Evolutionary conservation across 768 basidiomycete genomes (phyloP).

Genomic region (Calocybe cyanea): DNA sequence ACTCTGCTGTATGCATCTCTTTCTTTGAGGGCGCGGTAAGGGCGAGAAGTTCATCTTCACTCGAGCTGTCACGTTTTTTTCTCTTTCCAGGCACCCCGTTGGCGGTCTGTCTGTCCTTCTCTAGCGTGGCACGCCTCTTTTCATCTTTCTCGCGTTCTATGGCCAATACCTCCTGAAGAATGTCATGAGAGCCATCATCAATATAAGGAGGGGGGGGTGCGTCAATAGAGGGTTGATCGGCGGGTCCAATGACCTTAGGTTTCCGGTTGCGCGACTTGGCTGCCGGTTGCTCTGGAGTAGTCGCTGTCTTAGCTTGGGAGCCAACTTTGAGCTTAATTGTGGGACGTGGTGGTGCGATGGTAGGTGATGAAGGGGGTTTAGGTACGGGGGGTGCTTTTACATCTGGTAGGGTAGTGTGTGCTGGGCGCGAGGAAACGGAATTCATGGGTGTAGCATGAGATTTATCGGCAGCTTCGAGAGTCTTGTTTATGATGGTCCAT

Average conservation of each 20-base stretch:
- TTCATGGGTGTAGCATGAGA: slow-evolving; percentile 27
- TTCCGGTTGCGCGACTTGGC: slow-evolving; percentile 39
- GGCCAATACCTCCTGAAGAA: slow-evolving; percentile 78
- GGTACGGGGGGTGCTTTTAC: slow-evolving; percentile 33
- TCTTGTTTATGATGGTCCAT: slow-evolving; percentile 87
- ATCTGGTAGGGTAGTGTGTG: slow-evolving; percentile 33
- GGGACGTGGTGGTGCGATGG: slow-evolving; percentile 40
- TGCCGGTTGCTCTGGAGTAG: slow-evolving; percentile 27
- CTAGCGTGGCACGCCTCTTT: slow-evolving; percentile 46
- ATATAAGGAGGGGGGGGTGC: slow-evolving; percentile 65
- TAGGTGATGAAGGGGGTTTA: slow-evolving; percentile 14
- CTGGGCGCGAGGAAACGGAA: slow-evolving; percentile 22
- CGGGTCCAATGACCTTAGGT: slow-evolving; percentile 34
- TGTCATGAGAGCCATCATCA: slow-evolving; percentile 79
- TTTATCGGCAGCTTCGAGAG: slow-evolving; percentile 56
- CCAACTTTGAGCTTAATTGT: slow-evolving; percentile 69
- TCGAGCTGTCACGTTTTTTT: slow-evolving; percentile 39
- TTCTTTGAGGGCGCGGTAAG: slow-evolving; percentile 63
- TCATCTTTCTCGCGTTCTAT: slow-evolving; percentile 67
- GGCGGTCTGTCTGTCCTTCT: slow-evolving; percentile 30
- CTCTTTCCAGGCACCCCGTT: slow-evolving; percentile 50
- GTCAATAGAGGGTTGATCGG: slow-evolving; percentile 41
- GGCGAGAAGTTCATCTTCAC: slow-evolving; percentile 62
- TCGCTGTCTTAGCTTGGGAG: slow-evolving; percentile 27
- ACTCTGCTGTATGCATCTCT: slow-evolving; percentile 41